Evolutionary conservation across 306 rosid species (phyloP).

Genomic region (Lupinus albus): DNA sequence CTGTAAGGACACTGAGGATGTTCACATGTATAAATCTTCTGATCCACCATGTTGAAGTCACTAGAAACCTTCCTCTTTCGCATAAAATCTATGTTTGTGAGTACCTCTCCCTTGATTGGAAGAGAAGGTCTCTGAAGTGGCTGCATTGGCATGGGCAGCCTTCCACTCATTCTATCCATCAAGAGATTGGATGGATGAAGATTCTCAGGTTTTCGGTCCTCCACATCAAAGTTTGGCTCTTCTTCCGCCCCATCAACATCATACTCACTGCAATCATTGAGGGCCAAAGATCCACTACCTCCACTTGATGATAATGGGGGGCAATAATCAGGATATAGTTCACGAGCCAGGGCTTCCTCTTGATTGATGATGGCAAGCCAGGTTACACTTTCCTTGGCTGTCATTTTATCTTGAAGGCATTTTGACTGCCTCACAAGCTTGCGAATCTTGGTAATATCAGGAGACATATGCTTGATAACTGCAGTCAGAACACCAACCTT

Average conservation of each 20-base stretch:
- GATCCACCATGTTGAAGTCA: constrained; percentile 55
- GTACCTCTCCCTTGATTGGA: constrained; percentile 58
- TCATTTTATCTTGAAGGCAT: constrained; percentile 90
- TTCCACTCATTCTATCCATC: constrained; percentile 57
- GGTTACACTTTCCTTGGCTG: constrained; percentile 86
- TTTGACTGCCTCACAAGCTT: constrained; percentile 88
- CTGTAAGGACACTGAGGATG: constrained; percentile 63
- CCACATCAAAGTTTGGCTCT: constrained; percentile 59
- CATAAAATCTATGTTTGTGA: constrained; percentile 58
- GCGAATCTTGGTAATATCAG: constrained; percentile 78
- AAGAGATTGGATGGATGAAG: constrained; percentile 52
- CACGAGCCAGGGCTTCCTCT: constrained; percentile 72
- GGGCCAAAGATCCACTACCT: constrained; percentile 61
- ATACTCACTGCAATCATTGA: constrained; percentile 67
- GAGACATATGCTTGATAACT: constrained; percentile 86
- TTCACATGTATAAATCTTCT: constrained; percentile 59
- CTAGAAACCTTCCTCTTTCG: constrained; percentile 63
- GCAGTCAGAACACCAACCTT: constrained; percentile 84
- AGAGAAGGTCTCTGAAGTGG: constrained; percentile 50
- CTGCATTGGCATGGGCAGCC: not conserved
- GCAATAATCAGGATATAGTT: constrained; percentile 65
- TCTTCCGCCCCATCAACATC: constrained; percentile 75
- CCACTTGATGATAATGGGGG: constrained; percentile 53
- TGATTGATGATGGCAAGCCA: constrained; percentile 89
- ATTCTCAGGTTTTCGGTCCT: constrained; percentile 61